Evolutionary conservation across 148 eudicot genomes (phyloP).

Genomic region (Persicaria maculosa): DNA sequence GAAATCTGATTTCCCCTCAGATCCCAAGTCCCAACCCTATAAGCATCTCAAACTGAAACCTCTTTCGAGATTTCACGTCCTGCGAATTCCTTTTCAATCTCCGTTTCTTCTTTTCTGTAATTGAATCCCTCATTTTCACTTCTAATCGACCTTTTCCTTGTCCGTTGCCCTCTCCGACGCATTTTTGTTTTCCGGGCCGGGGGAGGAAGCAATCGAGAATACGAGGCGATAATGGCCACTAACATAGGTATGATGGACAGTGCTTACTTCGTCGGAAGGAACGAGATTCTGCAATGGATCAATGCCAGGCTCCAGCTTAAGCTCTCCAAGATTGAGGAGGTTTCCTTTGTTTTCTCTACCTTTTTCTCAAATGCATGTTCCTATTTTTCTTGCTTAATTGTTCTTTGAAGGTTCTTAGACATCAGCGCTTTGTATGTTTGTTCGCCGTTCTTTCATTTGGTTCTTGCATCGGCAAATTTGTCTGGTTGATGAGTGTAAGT

Average conservation of each 20-base stretch:
- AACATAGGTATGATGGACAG: conserved; percentile 94
- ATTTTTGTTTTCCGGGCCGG: neutral
- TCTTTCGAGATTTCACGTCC: neutral
- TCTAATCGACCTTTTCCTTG: neutral
- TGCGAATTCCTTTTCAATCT: neutral
- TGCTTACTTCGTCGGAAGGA: conserved; percentile 91
- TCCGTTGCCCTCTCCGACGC: neutral
- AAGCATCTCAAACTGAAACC: neutral
- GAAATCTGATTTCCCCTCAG: conserved; percentile 4
- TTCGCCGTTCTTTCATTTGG: neutral
- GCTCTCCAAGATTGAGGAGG: conserved; percentile 91
- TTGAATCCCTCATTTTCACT: neutral
- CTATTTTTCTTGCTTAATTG: neutral
- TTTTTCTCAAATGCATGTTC: neutral
- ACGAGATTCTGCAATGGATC: conserved; percentile 81
- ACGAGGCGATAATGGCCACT: conserved; percentile 42
- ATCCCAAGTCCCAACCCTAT: conserved; percentile 4
- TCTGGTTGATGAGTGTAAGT: neutral
- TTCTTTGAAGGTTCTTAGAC: neutral
- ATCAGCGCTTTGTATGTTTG: neutral
- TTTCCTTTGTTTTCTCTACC: conserved; percentile 11
- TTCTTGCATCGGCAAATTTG: neutral
- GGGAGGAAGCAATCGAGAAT: neutral
- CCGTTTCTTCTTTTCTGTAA: neutral
- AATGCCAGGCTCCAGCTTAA: conserved; percentile 71